These are phyloP conservation scores for Cryptosporidium ubiquitum DNA, from an alignment of 169 alveolate genomes.

Conservation along the genomic window DNA sequence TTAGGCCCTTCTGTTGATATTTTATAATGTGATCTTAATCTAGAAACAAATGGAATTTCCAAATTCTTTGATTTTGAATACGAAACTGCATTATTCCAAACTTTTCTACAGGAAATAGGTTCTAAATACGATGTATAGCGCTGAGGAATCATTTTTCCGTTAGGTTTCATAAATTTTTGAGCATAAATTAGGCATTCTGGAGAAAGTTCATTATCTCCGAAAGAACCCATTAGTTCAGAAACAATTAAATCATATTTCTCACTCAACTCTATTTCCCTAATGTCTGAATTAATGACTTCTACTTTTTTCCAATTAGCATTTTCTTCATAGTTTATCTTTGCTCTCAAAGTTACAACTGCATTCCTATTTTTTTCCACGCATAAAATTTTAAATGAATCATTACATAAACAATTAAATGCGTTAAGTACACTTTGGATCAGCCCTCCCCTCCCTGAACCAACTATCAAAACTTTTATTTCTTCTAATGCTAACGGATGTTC, in stretches of 20 bases:
- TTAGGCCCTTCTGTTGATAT: conserved; percentile 76
- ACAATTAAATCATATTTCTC: conserved; percentile 82
- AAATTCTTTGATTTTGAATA: conserved; percentile 31
- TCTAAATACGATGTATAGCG: conserved; percentile 78
- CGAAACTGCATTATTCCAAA: conserved; percentile 77
- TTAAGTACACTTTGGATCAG: conserved; percentile 80
- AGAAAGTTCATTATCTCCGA: conserved; percentile 89
- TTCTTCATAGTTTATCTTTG: conserved; percentile 34
- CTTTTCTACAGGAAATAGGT: conserved; percentile 82
- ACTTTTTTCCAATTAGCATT: conserved; percentile 71
- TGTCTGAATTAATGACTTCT: conserved; percentile 79
- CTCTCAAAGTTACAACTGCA: conserved; percentile 81
- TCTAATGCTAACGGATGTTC: conserved; percentile 58
- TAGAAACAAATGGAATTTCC: conserved; percentile 81
- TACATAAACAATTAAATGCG: conserved; percentile 78
- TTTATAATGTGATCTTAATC: conserved; percentile 70
- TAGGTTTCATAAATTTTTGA: conserved; percentile 77
- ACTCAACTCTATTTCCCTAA: conserved; percentile 77
- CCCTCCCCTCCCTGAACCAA: conserved; percentile 91
- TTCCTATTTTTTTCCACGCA: conserved; percentile 86
- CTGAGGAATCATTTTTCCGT: conserved; percentile 83
- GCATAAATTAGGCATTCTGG: conserved; percentile 87
- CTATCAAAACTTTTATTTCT: conserved; percentile 78
- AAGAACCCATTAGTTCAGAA: conserved; percentile 86
- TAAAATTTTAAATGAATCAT: conserved; percentile 67